A percentile compares a stretch with the other conserved stretches of the same genome.
Evolutionary conservation across 176 grass and related monocot genomes (phyloP).

Genomic region (Triticum dicoccoides): DNA sequence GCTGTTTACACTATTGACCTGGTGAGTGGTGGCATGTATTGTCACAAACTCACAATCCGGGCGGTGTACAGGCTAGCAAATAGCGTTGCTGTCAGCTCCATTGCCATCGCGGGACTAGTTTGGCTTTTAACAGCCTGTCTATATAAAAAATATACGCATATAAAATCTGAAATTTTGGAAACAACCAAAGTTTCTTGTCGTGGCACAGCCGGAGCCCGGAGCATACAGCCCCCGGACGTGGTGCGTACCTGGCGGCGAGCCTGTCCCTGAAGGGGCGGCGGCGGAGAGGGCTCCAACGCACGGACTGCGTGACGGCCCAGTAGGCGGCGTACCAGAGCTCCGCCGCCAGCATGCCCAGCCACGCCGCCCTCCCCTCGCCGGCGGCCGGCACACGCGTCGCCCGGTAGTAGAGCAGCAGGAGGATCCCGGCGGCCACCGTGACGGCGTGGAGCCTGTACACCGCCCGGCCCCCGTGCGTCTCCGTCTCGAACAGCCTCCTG

Average conservation of each 20-base stretch:
- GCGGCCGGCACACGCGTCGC: constrained; percentile 22
- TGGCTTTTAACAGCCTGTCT: background rate
- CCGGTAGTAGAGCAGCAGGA: constrained; percentile 49
- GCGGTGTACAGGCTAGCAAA: background rate
- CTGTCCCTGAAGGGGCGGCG: constrained; percentile 50
- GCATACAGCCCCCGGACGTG: background rate
- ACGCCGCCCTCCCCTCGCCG: constrained; percentile 27
- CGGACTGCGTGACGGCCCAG: constrained; percentile 72
- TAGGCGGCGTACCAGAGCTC: constrained; percentile 77
- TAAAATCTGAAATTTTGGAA: background rate
- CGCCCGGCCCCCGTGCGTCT: constrained; percentile 31
- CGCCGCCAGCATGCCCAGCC: constrained; percentile 55
- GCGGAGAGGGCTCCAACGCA: constrained; percentile 53
- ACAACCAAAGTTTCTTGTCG: background rate
- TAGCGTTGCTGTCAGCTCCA: background rate
- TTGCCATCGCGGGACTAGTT: background rate
- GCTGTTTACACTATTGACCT: background rate
- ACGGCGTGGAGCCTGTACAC: constrained; percentile 42
- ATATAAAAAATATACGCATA: too few species aligned
- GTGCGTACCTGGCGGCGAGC: constrained; percentile 57
- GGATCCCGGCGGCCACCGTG: constrained; percentile 44
- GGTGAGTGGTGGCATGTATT: background rate
- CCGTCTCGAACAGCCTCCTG: constrained; percentile 46
- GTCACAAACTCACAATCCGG: background rate
- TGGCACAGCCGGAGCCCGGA: too few species aligned